Evolutionary conservation across 768 basidiomycete species (phyloP).

Genomic region (Serendipita indica): DNA sequence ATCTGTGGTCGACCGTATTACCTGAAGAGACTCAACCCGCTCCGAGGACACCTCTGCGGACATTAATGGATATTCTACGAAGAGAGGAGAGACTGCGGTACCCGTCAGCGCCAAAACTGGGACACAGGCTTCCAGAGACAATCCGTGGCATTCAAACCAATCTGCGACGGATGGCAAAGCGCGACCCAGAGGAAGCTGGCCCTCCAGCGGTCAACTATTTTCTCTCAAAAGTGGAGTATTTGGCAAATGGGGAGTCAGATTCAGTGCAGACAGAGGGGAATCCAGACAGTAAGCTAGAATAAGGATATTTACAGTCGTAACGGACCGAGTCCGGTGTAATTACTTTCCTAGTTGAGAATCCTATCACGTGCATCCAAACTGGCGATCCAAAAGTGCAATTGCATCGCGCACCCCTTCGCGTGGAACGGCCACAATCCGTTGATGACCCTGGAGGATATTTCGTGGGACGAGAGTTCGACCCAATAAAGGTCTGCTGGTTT

Average conservation of each 20-base stretch:
- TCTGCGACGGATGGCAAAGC: no score
- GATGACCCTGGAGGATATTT: constrained; percentile 39
- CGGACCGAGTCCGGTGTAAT: background rate
- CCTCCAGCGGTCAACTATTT: no score
- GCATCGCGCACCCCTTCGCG: constrained; percentile 63
- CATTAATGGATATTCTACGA: background rate
- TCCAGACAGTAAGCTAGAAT: constrained; percentile 27
- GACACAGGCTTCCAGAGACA: constrained; percentile 27
- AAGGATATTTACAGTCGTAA: constrained; percentile 24
- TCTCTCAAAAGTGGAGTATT: no score
- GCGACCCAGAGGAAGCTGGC: no score
- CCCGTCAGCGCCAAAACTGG: constrained; percentile 34
- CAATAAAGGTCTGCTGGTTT: no score
- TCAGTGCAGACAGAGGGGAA: no score
- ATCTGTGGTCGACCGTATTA: constrained; percentile 48
- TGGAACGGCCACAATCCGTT: constrained; percentile 48
- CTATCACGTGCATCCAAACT: constrained; percentile 17
- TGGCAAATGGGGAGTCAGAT: no score
- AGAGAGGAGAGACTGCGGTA: constrained; percentile 20
- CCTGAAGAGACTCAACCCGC: constrained; percentile 37
- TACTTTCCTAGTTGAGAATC: background rate
- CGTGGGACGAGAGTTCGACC: constrained; percentile 36
- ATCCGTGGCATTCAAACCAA: constrained; percentile 22
- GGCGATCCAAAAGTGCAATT: constrained; percentile 50
- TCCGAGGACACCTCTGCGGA: background rate